These are phyloP conservation scores for maize (Zea mays) DNA, from an alignment of 176 grass and related monocot genomes.

Conservation along the genomic window Zm-B73-REFERENCE-NAM-5.0 NC_050101.1:172977001-172977500, in stretches of 20 bases:
- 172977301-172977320: constrained; percentile 60
- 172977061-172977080: constrained; percentile 97
- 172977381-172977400: constrained; percentile 85
- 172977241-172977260: constrained; percentile 31
- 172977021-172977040: constrained; percentile 31
- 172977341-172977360: constrained; percentile 76
- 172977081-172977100: constrained; percentile 80
- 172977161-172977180: constrained; percentile 96
- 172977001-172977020: constrained; percentile 29
- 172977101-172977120: constrained; percentile 91
- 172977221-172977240: constrained; percentile 6
- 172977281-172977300: constrained; percentile 75
- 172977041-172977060: constrained; percentile 85
- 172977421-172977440: constrained; percentile 66
- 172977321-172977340: constrained; percentile 91
- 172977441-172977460: background rate
- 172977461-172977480: constrained; percentile 23
- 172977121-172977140: constrained; percentile 93
- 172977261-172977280: constrained; percentile 44
- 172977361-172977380: constrained; percentile 80
- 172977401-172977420: constrained; percentile 82
- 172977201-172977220: constrained; percentile 59
- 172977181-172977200: constrained; percentile 89
- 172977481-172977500: constrained; percentile 21
- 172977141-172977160: constrained; percentile 84